phyloP scores from a whole-genome alignment of 2,329 filamentous ascomycete species.

The Aspergillus sp. region DNA sequence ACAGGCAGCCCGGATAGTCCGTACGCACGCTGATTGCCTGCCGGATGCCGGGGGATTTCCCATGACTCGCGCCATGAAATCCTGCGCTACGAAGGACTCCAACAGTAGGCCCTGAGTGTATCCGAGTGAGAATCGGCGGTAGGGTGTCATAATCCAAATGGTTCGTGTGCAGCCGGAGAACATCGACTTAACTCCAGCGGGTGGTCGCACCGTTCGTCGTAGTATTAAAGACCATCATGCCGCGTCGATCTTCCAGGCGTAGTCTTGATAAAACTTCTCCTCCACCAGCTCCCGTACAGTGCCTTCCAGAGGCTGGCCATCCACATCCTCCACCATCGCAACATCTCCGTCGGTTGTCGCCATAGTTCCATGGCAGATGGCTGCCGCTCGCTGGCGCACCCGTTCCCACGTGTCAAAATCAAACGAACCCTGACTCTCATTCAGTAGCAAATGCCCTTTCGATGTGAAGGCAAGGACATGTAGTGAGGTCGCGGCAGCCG shows the following conservation, averaged over 20 bases:
- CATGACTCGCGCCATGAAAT: no score
- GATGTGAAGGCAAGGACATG: constrained; percentile 85
- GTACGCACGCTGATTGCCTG: no score
- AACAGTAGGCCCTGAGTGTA: no score
- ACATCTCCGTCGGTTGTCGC: constrained; percentile 44
- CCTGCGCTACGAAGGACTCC: no score
- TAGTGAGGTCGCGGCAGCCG: constrained; percentile 63
- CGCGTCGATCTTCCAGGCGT: constrained; percentile 37
- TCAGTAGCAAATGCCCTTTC: constrained; percentile 68
- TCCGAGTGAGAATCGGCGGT: no score
- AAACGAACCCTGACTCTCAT: constrained; percentile 80
- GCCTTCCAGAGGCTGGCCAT: constrained; percentile 48
- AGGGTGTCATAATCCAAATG: no score
- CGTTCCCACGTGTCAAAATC: constrained; percentile 71
- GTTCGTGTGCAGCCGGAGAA: no score
- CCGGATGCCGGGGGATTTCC: no score
- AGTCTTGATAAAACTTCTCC: constrained; percentile 48
- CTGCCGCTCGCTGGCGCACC: constrained; percentile 62
- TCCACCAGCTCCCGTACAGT: constrained; percentile 64
- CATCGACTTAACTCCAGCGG: background rate
- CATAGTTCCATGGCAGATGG: constrained; percentile 58
- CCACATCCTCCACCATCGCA: constrained; percentile 40
- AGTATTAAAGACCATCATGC: constrained; percentile 23
- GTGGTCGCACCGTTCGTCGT: background rate
- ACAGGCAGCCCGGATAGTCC: no score